Conservation (phyloP, 352 stramenopile species). For the Pythium sp. region DNA sequence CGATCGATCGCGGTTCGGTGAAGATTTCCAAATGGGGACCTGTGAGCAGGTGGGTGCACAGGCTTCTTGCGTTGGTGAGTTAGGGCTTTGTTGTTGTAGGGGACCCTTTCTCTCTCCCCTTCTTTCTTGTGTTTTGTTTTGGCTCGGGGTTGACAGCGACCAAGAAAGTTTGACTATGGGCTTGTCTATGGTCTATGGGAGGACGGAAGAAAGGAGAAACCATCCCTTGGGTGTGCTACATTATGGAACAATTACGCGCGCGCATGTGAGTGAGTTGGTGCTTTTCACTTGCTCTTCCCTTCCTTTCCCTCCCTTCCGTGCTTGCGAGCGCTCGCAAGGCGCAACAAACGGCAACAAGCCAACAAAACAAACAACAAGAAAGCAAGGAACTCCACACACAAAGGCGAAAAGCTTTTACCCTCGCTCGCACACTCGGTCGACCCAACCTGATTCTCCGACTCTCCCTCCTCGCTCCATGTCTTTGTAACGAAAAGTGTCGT, state of each 20-base stretch:
- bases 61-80: not conserved
- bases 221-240: conserved; percentile 1
- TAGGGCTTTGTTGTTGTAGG: not conserved
- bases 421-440: not conserved
- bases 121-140: not conserved
- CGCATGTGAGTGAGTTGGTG: too few relatives aligned
- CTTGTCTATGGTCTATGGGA: conserved; percentile 12
- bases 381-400: too few relatives aligned
- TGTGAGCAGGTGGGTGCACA: not conserved
- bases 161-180: not conserved
- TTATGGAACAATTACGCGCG: conserved; percentile 2
- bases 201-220: conserved; percentile 9
- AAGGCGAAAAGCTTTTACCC: too few relatives aligned
- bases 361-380: not conserved
- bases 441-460: conserved; percentile 15
- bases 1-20: conserved; percentile 14
- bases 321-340: not conserved
- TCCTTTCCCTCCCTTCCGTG: not conserved
- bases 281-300: not conserved
- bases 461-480: conserved; percentile 3
- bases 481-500: conserved; percentile 4
- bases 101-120: conserved; percentile 1
- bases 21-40: conserved; percentile 18
- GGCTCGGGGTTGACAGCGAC: conserved; percentile 4
- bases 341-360: not conserved